Conservation (phyloP, 768 basidiomycete genomes). For the Termitomyces sp. region DNA sequence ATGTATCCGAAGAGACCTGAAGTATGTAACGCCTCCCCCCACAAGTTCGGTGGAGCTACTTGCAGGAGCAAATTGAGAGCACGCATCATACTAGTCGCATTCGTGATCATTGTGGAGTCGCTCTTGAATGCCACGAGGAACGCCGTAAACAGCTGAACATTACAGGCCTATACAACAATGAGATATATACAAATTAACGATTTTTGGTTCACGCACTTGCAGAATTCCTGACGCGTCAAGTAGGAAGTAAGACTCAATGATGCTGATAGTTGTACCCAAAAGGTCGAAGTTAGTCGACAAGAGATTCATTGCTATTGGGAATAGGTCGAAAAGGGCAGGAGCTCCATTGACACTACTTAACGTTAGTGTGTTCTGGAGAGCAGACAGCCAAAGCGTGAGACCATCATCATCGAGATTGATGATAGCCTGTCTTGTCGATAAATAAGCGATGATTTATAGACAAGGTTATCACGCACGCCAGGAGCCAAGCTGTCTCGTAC, state of each 20-base stretch:
- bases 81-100: conserved; percentile 62
- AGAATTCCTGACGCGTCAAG: conserved; percentile 61
- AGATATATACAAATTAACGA: not conserved
- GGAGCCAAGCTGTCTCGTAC: conserved; percentile 63
- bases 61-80: conserved; percentile 61
- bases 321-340: conserved; percentile 57
- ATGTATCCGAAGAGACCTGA: conserved; percentile 71
- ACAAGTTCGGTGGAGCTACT: conserved; percentile 55
- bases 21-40: conserved; percentile 71
- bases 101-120: conserved; percentile 41
- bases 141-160: conserved; percentile 55
- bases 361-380: conserved; percentile 61
- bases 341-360: conserved; percentile 45
- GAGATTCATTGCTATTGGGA: conserved; percentile 59
- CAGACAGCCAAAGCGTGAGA: conserved; percentile 68
- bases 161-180: conserved; percentile 40
- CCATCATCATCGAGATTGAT: conserved; percentile 77
- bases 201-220: conserved; percentile 43
- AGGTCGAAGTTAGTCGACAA: conserved; percentile 71
- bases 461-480: conserved; percentile 35
- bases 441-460: conserved; percentile 4
- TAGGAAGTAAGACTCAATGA: conserved; percentile 80
- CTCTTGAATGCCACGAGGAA: conserved; percentile 49
- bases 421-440: conserved; percentile 42
- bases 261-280: conserved; percentile 60